Conservation (phyloP, 768 basidiomycete species). For the Hirschioporus abietinus region DNA sequence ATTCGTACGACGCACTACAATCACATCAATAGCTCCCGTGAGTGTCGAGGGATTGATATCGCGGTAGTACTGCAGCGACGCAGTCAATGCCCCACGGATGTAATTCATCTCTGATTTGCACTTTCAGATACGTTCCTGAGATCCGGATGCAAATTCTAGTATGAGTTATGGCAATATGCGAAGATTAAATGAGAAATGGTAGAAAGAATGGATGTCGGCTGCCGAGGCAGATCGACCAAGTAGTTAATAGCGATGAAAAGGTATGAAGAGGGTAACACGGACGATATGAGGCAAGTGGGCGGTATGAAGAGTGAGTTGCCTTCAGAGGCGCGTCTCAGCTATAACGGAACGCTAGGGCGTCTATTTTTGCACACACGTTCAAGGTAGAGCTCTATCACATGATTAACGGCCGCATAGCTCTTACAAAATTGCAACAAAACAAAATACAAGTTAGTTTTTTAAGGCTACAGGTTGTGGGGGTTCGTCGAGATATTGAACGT, state of each 20-base stretch:
- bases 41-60: constrained; percentile 95
- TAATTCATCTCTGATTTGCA: constrained; percentile 60
- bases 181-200: background rate
- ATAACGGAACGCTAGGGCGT: background rate
- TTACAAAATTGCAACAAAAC: background rate
- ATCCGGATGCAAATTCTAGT: background rate
- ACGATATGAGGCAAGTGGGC: background rate
- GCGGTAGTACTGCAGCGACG: constrained; percentile 86
- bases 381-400: background rate
- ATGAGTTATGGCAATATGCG: background rate
- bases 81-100: constrained; percentile 81
- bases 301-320: background rate
- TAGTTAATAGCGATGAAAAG: background rate
- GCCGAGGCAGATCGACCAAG: background rate
- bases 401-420: background rate
- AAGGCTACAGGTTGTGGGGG: background rate
- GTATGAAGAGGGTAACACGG: background rate
- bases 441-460: background rate
- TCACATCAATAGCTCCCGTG: constrained; percentile 98
- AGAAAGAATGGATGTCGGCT: background rate
- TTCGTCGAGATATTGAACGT: background rate
- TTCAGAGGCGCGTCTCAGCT: background rate
- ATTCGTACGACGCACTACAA: constrained; percentile 80
- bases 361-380: background rate
- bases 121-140: background rate